Percentiles rank a stretch among this genome's conserved stretches.
Conservation (phyloP, 2,329 filamentous ascomycete genomes). For the Pseudogymnoascus sp. region DNA sequence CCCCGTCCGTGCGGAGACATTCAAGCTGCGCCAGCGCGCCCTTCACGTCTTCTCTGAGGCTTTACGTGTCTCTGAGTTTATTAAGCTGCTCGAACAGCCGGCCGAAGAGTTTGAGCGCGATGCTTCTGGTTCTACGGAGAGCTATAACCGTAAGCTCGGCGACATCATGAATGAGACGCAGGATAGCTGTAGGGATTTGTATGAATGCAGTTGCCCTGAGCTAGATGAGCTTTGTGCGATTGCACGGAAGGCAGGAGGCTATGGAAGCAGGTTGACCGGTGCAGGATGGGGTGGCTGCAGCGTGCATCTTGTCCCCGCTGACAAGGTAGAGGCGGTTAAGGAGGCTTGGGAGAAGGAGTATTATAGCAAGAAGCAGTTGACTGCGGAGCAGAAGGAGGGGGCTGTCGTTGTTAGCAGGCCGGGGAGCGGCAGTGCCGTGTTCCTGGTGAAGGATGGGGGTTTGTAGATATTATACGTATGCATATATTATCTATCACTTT, state of each 20-base stretch:
- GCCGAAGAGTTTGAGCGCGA: slow-evolving; percentile 26
- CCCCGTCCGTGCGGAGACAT: slow-evolving; percentile 77
- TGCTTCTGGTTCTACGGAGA: slow-evolving; percentile 45
- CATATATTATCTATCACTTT: neutral
- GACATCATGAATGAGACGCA: slow-evolving; percentile 85
- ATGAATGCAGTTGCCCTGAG: slow-evolving; percentile 88
- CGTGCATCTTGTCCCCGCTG: slow-evolving; percentile 81
- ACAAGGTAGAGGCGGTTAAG: slow-evolving; percentile 72
- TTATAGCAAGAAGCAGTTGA: slow-evolving; percentile 58
- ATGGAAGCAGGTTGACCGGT: slow-evolving; percentile 80
- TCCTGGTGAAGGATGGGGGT: slow-evolving; percentile 28
- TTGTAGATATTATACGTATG: slow-evolving; percentile 2
- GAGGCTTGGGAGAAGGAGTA: slow-evolving; percentile 74
- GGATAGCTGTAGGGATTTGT: slow-evolving; percentile 74
- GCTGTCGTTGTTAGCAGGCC: slow-evolving; percentile 88
- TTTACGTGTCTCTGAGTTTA: slow-evolving; percentile 75
- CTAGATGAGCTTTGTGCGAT: slow-evolving; percentile 84
- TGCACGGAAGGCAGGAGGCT: slow-evolving; percentile 69
- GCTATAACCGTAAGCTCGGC: slow-evolving; percentile 64
- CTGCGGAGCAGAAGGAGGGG: slow-evolving; percentile 63
- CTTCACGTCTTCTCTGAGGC: slow-evolving; percentile 90
- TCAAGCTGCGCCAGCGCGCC: slow-evolving; percentile 81
- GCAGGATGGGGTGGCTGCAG: slow-evolving; percentile 96
- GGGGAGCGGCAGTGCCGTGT: slow-evolving; percentile 61
- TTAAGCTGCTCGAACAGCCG: slow-evolving; percentile 60